Evolutionary conservation across 768 basidiomycete species (phyloP), one percentile per base, ranked within the genome.

Genomic region (Strobilomyces dryophilus): DNA sequence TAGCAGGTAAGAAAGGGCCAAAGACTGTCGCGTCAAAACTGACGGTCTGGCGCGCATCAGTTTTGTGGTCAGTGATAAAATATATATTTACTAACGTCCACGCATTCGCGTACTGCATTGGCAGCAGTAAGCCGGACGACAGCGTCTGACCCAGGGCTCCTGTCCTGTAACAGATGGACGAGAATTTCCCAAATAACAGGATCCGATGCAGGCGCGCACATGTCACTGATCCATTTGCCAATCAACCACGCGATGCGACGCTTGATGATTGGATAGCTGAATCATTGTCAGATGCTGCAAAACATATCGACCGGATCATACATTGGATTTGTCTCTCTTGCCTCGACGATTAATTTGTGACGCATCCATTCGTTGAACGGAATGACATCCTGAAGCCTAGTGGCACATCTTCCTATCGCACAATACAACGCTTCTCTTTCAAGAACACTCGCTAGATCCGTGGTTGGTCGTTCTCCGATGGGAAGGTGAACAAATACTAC

Each of bases 181-280:
- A 98, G 75, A 29, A 93, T 78, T 56, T 90, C 80, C 92, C 93
- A 98, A 27, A 94, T 73, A 49, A 76, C 71, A 2, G 81, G 73
- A 54, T 86, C 82, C 43, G 81, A 80, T 1, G 82, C 76, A 14
- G 78, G 73, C 18, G 78, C 69, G 56, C 83, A 83, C 52, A 80
- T 77, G 44, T 92, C 87, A 14, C 81, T 74, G 32, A 92, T 78
- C 89, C 92, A 93, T 76, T 85, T 88, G 24, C 95, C 94, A 43
- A 98, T 79, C 5, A 98, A 74, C 93, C 94, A 97, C 1, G 95
- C 93, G 58, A 98, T 88, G 31, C 95, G 82, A n/a, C 93, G 82
- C 68, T 98, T 95, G 55, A 98, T 81, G 49, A 98, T 89, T 1
- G 90, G 88, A 65, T 88, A 92, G 52, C 94, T 95, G 52, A 27